Evolutionary conservation across 2,329 filamentous ascomycete species (phyloP), one percentile per base, ranked within the genome.

Genomic region (Aspergillus nomiae): DNA sequence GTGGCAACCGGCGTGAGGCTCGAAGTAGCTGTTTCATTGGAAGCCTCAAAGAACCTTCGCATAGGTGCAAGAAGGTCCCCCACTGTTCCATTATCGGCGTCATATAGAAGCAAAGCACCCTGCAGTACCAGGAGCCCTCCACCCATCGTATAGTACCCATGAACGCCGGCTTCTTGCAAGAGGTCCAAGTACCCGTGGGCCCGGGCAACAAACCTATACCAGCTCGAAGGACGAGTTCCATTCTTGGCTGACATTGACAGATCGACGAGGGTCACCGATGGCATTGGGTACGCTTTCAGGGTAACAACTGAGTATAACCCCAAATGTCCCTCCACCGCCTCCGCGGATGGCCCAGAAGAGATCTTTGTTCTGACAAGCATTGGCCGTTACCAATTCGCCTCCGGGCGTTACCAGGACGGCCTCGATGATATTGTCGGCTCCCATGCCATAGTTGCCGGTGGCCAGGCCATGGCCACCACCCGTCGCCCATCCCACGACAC

Each of bases 381-480:
- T 70, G 12, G 64, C 65, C 4, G 63, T 64, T 9, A 68, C 43
- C 11, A 63, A n/a, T 0, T 63, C 62, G 4, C 68, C 68, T 63
- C 78, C 76, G 14, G 82, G 76, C 4, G 80, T 80, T 9, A 86
- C 80, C 14, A 85, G 76, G 60, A 84, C 76, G 53, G 81, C 74
- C 54, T 78, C 73, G 19, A 86, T 73, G 14, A 84, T 76, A 66
- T 84, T 79, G 69, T 85, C 84, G 4, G 82, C 77, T 59, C 76
- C 84, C 70, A 86, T 80, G 64, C 86, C 79, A 63, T 83, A 83
- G 24, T 81, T 69, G 60, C 78, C 78, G 8, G 81, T 82, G 56
- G 87, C 68, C 1, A 84, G 83, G 14, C 81, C 83, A 70, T 88
- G 84, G 0, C 86, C 86, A 41, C 84, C 86, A 16, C 83, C 84